These are phyloP conservation scores for Plasmodium fragile DNA, from an alignment of 169 alveolate species.

Conservation along the genomic window DNA sequence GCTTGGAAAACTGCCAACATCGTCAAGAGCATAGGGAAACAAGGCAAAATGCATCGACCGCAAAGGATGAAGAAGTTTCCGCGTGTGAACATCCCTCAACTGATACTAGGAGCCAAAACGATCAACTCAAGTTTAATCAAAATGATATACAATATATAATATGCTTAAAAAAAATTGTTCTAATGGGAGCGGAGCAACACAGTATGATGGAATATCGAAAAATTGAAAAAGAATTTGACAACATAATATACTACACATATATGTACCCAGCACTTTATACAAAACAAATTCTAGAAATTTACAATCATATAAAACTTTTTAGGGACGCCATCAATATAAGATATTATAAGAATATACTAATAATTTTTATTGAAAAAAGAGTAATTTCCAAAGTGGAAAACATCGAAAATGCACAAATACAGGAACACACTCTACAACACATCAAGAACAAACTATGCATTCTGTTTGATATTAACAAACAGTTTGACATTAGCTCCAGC, in stretches of 20 bases:
- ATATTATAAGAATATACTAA: slow-evolving; percentile 59
- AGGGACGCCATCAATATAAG: slow-evolving; percentile 24
- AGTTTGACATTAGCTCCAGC: slow-evolving; percentile 26
- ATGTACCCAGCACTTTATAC: not conserved
- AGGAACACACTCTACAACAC: slow-evolving; percentile 21
- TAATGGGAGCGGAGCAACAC: slow-evolving; percentile 50
- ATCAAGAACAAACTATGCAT: slow-evolving; percentile 28
- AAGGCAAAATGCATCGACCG: not conserved
- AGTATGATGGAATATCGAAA: slow-evolving; percentile 16
- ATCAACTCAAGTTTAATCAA: not conserved
- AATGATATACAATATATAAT: slow-evolving; percentile 49
- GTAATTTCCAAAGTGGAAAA: slow-evolving; percentile 5
- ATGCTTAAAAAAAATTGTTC: slow-evolving; percentile 44
- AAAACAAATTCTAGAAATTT: not conserved
- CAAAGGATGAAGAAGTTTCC: not conserved
- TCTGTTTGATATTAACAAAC: slow-evolving; percentile 59
- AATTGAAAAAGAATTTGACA: slow-evolving; percentile 42
- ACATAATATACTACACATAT: slow-evolving; percentile 44
- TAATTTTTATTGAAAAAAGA: slow-evolving; percentile 41
- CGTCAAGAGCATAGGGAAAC: not conserved
- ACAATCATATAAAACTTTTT: slow-evolving; percentile 40
- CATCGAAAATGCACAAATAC: slow-evolving; percentile 5
- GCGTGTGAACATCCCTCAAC: not conserved
- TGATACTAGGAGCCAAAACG: not conserved
- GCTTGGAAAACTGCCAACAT: not conserved